A percentile compares a stretch with the other conserved stretches of the same genome.
Conservation (phyloP, 2,329 filamentous ascomycete species). For the Cercospora brassicicola region DNA sequence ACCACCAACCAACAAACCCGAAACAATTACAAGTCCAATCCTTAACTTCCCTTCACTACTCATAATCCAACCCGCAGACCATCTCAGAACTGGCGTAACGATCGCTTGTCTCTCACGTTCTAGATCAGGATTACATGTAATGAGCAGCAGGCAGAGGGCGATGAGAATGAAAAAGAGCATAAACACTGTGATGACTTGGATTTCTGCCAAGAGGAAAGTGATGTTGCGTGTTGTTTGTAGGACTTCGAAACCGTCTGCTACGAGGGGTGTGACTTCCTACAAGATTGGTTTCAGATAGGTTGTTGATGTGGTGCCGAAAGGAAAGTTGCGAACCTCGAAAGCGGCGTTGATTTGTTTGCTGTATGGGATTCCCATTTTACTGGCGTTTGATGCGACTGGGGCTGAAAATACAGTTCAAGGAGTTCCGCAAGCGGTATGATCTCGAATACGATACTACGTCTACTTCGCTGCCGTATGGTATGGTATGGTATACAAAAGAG, state of each 20-base stretch:
- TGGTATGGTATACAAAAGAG: too few species aligned
- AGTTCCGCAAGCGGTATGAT: not conserved
- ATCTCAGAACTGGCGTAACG: slow-evolving; percentile 47
- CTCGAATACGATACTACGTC: not conserved
- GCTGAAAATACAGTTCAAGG: not conserved
- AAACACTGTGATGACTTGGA: slow-evolving; percentile 50
- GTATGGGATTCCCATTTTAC: slow-evolving; percentile 54
- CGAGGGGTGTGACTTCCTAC: slow-evolving; percentile 50
- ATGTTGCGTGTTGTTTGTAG: slow-evolving; percentile 54
- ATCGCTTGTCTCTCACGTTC: slow-evolving; percentile 45
- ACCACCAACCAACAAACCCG: not conserved
- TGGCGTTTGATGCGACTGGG: not conserved
- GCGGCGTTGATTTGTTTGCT: slow-evolving; percentile 54
- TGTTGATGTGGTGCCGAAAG: too few species aligned
- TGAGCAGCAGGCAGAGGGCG: slow-evolving; percentile 44
- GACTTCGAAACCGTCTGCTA: slow-evolving; percentile 51
- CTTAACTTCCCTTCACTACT: slow-evolving; percentile 18
- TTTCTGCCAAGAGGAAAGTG: slow-evolving; percentile 49
- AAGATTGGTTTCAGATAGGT: too few species aligned
- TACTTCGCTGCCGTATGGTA: not conserved
- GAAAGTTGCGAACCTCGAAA: slow-evolving; percentile 38
- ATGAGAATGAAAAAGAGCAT: slow-evolving; percentile 45
- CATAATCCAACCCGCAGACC: slow-evolving; percentile 33
- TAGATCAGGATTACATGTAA: slow-evolving; percentile 52
- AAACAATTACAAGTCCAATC: not conserved